phyloP scores from a whole-genome alignment of 257 asterid species.

The Orobanche coerulescens region DNA sequence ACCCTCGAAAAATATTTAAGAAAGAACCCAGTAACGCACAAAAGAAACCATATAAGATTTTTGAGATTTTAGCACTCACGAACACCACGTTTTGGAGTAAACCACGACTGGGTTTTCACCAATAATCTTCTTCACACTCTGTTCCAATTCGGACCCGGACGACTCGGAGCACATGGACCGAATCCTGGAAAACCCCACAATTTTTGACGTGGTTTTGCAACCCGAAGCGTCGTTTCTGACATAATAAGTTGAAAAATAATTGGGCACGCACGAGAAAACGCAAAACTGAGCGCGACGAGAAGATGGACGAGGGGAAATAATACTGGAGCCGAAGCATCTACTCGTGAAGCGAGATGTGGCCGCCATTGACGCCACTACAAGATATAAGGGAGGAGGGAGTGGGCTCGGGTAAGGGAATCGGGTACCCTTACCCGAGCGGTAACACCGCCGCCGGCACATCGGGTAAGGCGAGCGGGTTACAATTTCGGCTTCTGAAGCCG shows the following conservation, averaged over 20 bases:
- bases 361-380: slow-evolving; percentile 36
- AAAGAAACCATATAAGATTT: not conserved
- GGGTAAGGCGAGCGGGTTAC: too few species aligned
- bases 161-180: slow-evolving; percentile 59
- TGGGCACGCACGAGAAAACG: slow-evolving; percentile 4
- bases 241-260: slow-evolving; percentile 11
- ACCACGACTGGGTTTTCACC: slow-evolving; percentile 71
- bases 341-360: slow-evolving; percentile 26
- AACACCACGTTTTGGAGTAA: slow-evolving; percentile 90
- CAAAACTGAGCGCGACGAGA: slow-evolving; percentile 19
- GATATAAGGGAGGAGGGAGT: too few species aligned
- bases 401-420: too few species aligned
- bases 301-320: slow-evolving; percentile 19
- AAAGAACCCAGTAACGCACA: not conserved
- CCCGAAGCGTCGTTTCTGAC: slow-evolving; percentile 13
- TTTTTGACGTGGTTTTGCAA: slow-evolving; percentile 20
- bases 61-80: slow-evolving; percentile 50
- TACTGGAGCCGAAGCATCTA: slow-evolving; percentile 25
- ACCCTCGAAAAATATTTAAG: not conserved
- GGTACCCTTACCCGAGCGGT: too few species aligned
- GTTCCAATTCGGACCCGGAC: slow-evolving; percentile 57
- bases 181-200: slow-evolving; percentile 26
- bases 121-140: slow-evolving; percentile 47
- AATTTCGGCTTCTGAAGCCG: too few species aligned
- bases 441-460: too few species aligned